A percentile compares a stretch with the other conserved stretches of the same genome.
phyloP scores from a whole-genome alignment of 345 rosid species.

The Cardamine resedifolia region DNA sequence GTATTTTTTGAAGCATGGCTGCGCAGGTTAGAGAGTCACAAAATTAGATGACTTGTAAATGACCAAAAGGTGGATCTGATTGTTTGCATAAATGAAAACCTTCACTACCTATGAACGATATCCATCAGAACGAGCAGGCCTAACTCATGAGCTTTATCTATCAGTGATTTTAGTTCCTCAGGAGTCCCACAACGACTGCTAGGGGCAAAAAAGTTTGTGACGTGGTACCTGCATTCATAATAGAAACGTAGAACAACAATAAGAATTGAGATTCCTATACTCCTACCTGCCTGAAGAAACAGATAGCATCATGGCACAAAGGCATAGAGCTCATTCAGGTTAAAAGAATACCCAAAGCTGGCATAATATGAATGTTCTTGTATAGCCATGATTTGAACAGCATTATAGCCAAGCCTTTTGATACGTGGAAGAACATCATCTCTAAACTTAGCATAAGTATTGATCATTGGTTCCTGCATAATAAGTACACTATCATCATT shows the following conservation, averaged over 20 bases:
- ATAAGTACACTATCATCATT: conserved; percentile 26
- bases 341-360: conserved; percentile 79
- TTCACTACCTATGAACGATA: conserved; percentile 85
- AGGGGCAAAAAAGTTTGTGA: conserved; percentile 91
- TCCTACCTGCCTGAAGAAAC: conserved; percentile 22
- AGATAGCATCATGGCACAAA: conserved; percentile 13
- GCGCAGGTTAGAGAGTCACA: conserved; percentile 15
- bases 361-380: conserved; percentile 98
- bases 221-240: conserved; percentile 74
- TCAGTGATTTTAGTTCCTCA: conserved; percentile 88
- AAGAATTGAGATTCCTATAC: conserved; percentile 4
- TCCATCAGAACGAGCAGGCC: conserved; percentile 96
- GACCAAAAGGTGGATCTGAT: conserved; percentile 22
- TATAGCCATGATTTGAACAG: conserved; percentile 98
- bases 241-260: conserved; percentile 15
- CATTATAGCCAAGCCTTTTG: conserved; percentile 92
- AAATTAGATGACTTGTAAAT: conserved; percentile 8
- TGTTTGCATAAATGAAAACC: conserved; percentile 7
- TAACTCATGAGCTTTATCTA: conserved; percentile 91
- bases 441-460: conserved; percentile 82
- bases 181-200: conserved; percentile 98
- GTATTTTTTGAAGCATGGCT: conserved; percentile 94
- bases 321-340: conserved; percentile 13
- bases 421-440: conserved; percentile 96
- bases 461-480: conserved; percentile 81